Evolutionary conservation across 2,329 filamentous ascomycete species (phyloP).

Genomic region (Colletotrichum navitas): DNA sequence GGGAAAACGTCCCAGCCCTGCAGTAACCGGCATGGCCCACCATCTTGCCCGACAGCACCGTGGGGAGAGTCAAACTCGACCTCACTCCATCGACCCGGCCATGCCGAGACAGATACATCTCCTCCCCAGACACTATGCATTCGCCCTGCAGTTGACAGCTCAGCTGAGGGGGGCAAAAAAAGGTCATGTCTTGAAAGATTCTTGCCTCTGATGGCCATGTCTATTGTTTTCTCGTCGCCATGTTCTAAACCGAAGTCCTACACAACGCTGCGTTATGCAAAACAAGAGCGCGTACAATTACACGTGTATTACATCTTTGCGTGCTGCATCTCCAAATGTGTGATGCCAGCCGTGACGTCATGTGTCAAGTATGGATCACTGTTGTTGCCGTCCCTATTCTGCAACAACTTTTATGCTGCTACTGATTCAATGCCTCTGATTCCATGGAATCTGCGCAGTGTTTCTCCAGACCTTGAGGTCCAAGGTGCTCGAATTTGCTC

Average conservation of each 20-base stretch:
- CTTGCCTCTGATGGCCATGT: constrained; percentile 7
- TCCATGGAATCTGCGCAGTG: constrained; percentile 15
- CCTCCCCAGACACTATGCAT: constrained; percentile 1
- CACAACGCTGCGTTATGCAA: constrained; percentile 21
- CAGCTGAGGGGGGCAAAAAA: not conserved
- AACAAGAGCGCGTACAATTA: not conserved
- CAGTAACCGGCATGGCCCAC: not conserved
- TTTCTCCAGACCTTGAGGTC: constrained; percentile 25
- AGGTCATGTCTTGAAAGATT: not conserved
- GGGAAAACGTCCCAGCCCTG: not conserved
- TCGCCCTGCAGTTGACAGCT: not conserved
- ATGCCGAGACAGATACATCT: not conserved
- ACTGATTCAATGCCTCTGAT: constrained; percentile 24
- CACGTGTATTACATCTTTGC: constrained; percentile 25
- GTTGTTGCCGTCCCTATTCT: not conserved
- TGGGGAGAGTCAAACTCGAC: constrained; percentile 29
- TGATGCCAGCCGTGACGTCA: constrained; percentile 32
- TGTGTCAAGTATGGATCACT: constrained; percentile 4
- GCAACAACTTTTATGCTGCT: constrained; percentile 21
- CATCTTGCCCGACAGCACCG: not conserved
- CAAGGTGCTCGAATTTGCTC: constrained; percentile 22
- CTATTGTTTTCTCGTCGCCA: constrained; percentile 31
- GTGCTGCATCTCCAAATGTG: constrained; percentile 27
- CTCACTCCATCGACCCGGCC: constrained; percentile 7
- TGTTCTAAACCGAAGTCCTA: constrained; percentile 12